A percentile compares a stretch with the other conserved stretches of the same genome.
Evolutionary conservation across 1,139 yeast genomes (phyloP).

Genomic region (Kodamaea anthophila): DNA sequence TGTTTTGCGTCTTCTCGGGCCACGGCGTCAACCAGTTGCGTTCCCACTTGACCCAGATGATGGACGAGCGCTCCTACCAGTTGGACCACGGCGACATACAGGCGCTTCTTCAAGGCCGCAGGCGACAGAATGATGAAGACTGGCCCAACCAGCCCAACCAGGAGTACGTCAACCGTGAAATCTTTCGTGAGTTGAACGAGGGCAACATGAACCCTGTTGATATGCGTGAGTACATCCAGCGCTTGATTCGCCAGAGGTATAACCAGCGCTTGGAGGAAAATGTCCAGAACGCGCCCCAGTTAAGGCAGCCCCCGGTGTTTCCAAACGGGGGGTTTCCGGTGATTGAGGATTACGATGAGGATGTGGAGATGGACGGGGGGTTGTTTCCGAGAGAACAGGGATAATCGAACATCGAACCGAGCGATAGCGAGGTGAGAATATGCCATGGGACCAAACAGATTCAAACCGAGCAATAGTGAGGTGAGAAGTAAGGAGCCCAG

Average conservation of each 20-base stretch:
- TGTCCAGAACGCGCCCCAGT: slow-evolving; percentile 36
- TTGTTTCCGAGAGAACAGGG: slow-evolving; percentile 10
- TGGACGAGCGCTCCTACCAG: slow-evolving; percentile 39
- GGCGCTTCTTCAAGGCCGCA: slow-evolving; percentile 28
- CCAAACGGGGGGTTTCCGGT: slow-evolving; percentile 25
- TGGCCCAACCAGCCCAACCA: slow-evolving; percentile 14
- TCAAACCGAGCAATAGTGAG: too few species aligned
- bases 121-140: slow-evolving; percentile 9
- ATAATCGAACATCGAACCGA: too few species aligned
- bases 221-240: slow-evolving; percentile 31
- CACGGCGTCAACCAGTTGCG: slow-evolving; percentile 75
- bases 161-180: slow-evolving; percentile 29
- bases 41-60: slow-evolving; percentile 46
- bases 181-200: slow-evolving; percentile 28
- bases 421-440: too few species aligned
- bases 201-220: slow-evolving; percentile 33
- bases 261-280: slow-evolving; percentile 10
- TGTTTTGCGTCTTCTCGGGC: slow-evolving; percentile 93
- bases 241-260: slow-evolving; percentile 23
- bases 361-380: slow-evolving; percentile 31
- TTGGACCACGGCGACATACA: slow-evolving; percentile 37
- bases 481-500: too few species aligned
- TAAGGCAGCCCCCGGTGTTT: slow-evolving; percentile 39
- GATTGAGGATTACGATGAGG: slow-evolving; percentile 32
- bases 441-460: too few species aligned